These are phyloP conservation scores for Amniculicola lignicola DNA, from an alignment of 495 filamentous ascomycete species.

Conservation along the genomic window DNA sequence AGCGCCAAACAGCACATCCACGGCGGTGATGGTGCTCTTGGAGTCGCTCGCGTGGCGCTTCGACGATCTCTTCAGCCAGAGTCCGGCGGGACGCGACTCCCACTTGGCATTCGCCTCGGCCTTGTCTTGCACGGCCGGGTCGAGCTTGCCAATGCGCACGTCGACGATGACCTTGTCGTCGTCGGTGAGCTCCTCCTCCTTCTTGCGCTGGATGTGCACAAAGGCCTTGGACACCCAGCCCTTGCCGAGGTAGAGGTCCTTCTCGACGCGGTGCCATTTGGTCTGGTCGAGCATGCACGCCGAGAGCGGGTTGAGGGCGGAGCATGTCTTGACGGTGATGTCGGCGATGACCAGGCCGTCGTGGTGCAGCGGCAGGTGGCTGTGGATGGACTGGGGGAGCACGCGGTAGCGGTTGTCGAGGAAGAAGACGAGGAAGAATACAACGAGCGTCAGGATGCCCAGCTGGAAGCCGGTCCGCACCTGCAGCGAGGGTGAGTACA, in stretches of 20 bases:
- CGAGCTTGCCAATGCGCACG: constrained; percentile 71
- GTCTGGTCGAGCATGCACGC: constrained; percentile 74
- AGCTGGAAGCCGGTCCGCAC: constrained; percentile 85
- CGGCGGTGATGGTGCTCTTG: constrained; percentile 69
- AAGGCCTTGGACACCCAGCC: constrained; percentile 76
- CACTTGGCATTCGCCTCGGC: constrained; percentile 62
- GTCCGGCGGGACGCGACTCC: constrained; percentile 73
- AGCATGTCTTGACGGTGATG: constrained; percentile 78
- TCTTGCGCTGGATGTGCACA: constrained; percentile 79
- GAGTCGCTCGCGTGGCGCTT: constrained; percentile 77
- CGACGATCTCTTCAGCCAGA: constrained; percentile 82
- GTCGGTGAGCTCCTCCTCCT: constrained; percentile 74
- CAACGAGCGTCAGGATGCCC: constrained; percentile 59
- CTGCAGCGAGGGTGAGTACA: constrained; percentile 42
- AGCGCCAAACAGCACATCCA: constrained; percentile 89
- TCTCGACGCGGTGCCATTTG: constrained; percentile 81
- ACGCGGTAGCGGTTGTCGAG: constrained; percentile 48
- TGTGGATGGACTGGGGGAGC: constrained; percentile 54
- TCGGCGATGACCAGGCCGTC: constrained; percentile 70
- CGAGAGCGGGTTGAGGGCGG: constrained; percentile 68
- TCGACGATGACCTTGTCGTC: constrained; percentile 82
- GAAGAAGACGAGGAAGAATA: constrained; percentile 53
- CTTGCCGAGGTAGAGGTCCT: constrained; percentile 80
- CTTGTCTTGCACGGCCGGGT: constrained; percentile 62
- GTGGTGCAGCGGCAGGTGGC: constrained; percentile 54